These are phyloP conservation scores for Fraxinus albicans DNA, from an alignment of 305 asterid species.

Conservation along the genomic window DNA sequence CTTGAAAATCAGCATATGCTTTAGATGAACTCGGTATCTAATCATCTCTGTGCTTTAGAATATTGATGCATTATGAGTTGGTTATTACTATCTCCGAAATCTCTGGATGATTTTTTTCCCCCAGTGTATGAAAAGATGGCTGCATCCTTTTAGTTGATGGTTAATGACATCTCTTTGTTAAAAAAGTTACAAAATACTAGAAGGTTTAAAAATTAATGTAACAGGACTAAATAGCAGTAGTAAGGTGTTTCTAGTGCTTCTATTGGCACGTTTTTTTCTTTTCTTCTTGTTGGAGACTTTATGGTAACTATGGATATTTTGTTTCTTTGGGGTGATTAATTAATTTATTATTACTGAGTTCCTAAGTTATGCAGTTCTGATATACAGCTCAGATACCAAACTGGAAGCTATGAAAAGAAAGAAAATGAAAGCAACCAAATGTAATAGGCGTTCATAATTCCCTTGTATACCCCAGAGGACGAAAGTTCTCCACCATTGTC, in stretches of 20 bases:
- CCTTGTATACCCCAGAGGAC: not conserved
- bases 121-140: not conserved
- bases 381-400: not conserved
- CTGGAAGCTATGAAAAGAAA: not conserved
- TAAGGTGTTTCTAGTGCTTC: not conserved
- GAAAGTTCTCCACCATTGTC: not conserved
- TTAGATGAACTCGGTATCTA: not conserved
- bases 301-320: not conserved
- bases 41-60: not conserved
- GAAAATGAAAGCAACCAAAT: not conserved
- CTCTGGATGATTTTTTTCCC: not conserved
- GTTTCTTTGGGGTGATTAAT: not conserved
- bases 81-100: not conserved
- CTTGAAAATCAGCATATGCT: not conserved
- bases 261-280: not conserved
- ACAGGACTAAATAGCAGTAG: not conserved
- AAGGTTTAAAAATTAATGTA: not conserved
- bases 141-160: not conserved
- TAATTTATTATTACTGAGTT: not conserved
- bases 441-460: not conserved
- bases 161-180: not conserved
- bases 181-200: not conserved
- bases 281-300: not conserved
- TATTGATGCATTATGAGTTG: not conserved
- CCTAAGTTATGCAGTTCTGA: not conserved